Evolutionary conservation across 164 flowering plant species (phyloP).

Genomic region (Euptelea pleiosperma): DNA sequence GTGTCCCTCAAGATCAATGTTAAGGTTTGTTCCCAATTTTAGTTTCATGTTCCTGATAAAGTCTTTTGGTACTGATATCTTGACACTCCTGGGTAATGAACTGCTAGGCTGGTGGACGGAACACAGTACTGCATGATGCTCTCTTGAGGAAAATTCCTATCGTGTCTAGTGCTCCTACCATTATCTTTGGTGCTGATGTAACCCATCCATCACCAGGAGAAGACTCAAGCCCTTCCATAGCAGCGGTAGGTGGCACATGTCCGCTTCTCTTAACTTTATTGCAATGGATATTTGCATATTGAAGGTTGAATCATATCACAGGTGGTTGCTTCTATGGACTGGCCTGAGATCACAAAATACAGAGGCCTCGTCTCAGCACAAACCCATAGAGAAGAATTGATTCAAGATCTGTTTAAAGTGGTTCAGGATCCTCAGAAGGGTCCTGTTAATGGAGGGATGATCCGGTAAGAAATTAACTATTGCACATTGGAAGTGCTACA

Average conservation of each 20-base stretch:
- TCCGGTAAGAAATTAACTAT: conserved; percentile 38
- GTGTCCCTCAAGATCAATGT: conserved; percentile 44
- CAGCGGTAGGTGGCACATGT: conserved; percentile 36
- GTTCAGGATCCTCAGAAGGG: conserved; percentile 44
- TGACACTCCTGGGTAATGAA: neutral
- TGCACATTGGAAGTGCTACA: neutral
- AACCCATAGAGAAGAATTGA: conserved; percentile 57
- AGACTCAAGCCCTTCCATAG: conserved; percentile 58
- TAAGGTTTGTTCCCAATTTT: conserved; percentile 35
- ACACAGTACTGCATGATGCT: conserved; percentile 46
- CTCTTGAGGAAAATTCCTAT: conserved; percentile 30
- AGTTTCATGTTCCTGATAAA: neutral
- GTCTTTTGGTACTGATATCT: neutral
- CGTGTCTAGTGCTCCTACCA: conserved; percentile 41
- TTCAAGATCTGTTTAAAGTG: conserved; percentile 55
- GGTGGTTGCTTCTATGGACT: conserved; percentile 43
- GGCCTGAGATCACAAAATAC: conserved; percentile 36
- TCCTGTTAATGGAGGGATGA: conserved; percentile 49
- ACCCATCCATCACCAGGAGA: conserved; percentile 62
- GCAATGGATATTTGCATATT: neutral
- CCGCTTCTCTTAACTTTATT: neutral
- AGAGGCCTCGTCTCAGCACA: conserved; percentile 27
- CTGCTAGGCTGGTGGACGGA: conserved; percentile 47
- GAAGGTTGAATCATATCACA: neutral
- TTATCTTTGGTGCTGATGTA: conserved; percentile 65